Evolutionary conservation across 176 grass and related monocot species (phyloP).

Genomic region (Ananas comosus): DNA sequence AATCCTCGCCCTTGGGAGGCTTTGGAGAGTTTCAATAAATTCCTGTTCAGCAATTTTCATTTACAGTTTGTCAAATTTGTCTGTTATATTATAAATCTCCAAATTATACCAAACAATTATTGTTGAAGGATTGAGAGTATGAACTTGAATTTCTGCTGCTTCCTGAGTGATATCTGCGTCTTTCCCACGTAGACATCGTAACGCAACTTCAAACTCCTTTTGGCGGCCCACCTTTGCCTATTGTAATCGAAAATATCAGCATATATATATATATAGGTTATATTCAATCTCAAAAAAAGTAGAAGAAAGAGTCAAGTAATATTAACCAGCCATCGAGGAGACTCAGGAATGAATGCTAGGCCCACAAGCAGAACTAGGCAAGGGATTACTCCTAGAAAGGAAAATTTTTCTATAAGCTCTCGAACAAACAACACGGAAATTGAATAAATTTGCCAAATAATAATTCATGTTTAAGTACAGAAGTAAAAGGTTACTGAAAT

Average conservation of each 20-base stretch:
- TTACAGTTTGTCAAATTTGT: neutral
- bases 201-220: conserved; percentile 38
- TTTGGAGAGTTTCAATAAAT: conserved; percentile 26
- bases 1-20: conserved; percentile 36
- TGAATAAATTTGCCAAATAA: neutral
- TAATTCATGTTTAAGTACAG: conserved; percentile 5
- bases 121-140: neutral
- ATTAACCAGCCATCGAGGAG: conserved; percentile 55
- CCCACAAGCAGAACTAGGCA: conserved; percentile 38
- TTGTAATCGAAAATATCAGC: neutral
- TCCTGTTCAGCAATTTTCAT: conserved; percentile 27
- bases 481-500: conserved; percentile 5
- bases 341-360: conserved; percentile 55
- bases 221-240: conserved; percentile 45
- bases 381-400: conserved; percentile 31
- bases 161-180: conserved; percentile 32
- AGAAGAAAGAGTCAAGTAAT: neutral
- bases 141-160: conserved; percentile 43
- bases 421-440: neutral
- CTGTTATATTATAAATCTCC: neutral
- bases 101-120: conserved; percentile 1
- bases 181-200: conserved; percentile 35
- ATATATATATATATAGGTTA: neutral
- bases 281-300: neutral
- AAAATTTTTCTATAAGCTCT: conserved; percentile 9